Base-by-base conservation (phyloP, 352 stramenopile species). In the Pythium angustatum region DNA sequence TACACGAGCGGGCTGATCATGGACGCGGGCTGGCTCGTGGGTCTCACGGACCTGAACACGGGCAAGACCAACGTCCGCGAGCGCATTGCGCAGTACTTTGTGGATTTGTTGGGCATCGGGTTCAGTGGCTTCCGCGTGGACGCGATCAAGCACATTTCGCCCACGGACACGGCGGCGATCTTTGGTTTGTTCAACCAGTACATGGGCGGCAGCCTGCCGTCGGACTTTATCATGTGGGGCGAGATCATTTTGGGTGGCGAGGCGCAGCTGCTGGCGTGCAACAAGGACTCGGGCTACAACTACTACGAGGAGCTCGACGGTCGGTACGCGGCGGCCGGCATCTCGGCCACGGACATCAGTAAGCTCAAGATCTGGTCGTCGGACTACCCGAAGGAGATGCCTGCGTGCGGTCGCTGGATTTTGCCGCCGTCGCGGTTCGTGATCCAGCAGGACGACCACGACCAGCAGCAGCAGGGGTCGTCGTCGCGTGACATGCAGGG, bases 321-420 rank as follows among this genome's bases (percentile, higher is more conserved):
- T 2, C 60, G 71, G 30, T 88, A 80, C 57, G 26, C 54, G 5
- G 66, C 76, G 2, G 77, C 70, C 8, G 83, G 81, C 7, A 72
- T 90, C 55, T 84, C 77, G 15, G 47, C 65, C 10, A 76, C 50
- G 0, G 83, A 92, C 54, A 80, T 92, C 12, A 44, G 51, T 27
- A 92, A 92, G 53, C 72, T 92, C 55, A 92, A 92, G 72, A 84
- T 90, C 52, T 92, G 79, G 83, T 88, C 79, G 50, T 84, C 69
- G 0, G 83, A 88, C 36, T 92, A 92, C 67, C 81, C 83, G 5
- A 87, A 82, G 38, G 54, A 77, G 8, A 69, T 77, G 50, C 79
- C 79, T 1, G 61, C 79, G 17, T 87, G 78, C 28, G 80, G 78
- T 17, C 80, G 67, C 28, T 91, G 83, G 76, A 81, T 87, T 48